These are phyloP conservation scores for Camellia lanceoleosa DNA, from an alignment of 148 eudicot genomes.

Conservation along the genomic window DNA sequence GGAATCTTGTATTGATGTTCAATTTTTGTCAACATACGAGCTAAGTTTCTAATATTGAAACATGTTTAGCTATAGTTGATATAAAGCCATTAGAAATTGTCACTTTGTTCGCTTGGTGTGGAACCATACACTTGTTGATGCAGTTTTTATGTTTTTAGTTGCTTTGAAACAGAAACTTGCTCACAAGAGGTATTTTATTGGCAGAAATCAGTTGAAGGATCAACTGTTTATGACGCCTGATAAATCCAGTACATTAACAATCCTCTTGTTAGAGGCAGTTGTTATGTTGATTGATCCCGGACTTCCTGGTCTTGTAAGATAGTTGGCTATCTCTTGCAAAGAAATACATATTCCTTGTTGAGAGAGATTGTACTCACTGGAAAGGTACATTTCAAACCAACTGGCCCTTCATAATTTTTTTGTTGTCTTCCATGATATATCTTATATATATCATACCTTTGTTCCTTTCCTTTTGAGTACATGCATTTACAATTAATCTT, in stretches of 20 bases:
- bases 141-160: background rate
- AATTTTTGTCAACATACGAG: background rate
- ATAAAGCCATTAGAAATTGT: background rate
- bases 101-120: background rate
- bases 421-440: background rate
- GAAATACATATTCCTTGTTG: conserved; percentile 44
- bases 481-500: background rate
- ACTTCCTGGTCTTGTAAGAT: conserved; percentile 85
- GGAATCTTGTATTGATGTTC: background rate
- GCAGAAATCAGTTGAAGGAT: conserved; percentile 63
- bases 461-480: background rate
- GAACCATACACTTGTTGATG: background rate
- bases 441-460: too few relatives aligned
- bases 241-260: conserved; percentile 37
- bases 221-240: conserved; percentile 41
- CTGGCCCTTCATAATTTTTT: background rate
- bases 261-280: conserved; percentile 56
- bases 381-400: conserved; percentile 43
- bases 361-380: conserved; percentile 62
- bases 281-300: conserved; percentile 57
- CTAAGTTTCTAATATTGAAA: background rate
- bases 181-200: conserved; percentile 9
- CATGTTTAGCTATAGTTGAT: background rate
- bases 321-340: conserved; percentile 57
- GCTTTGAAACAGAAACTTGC: background rate